Conservation (phyloP, 1,284 basidiomycete species). For the Vanrija humicola region DNA sequence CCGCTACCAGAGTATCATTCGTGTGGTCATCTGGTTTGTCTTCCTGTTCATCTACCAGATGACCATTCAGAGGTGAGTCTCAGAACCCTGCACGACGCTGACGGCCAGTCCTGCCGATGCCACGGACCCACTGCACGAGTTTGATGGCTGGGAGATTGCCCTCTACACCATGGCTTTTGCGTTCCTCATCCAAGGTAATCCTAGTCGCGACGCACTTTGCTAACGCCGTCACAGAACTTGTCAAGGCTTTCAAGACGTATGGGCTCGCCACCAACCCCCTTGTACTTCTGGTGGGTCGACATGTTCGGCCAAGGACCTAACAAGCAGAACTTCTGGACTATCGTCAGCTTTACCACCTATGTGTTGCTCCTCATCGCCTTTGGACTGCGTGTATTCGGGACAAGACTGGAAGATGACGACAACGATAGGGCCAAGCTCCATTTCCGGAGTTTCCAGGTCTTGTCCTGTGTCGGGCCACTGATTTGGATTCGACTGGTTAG, state of each 20-base stretch:
- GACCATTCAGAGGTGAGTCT: conserved; percentile 57
- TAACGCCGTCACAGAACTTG: conserved; percentile 25
- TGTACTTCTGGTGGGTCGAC: conserved; percentile 31
- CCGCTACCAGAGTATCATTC: conserved; percentile 54
- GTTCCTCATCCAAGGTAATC: conserved; percentile 69
- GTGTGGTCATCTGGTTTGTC: conserved; percentile 70
- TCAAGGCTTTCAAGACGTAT: conserved; percentile 57
- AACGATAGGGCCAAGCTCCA: conserved; percentile 50
- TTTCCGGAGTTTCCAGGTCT: conserved; percentile 74
- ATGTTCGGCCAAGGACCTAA: conserved; percentile 51
- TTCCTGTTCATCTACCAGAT: conserved; percentile 82
- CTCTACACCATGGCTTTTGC: conserved; percentile 73
- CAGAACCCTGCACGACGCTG: not conserved
- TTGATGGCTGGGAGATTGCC: conserved; percentile 72
- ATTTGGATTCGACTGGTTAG: conserved; percentile 86
- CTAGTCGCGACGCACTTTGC: not conserved
- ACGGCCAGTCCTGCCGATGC: conserved; percentile 28
- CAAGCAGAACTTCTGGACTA: conserved; percentile 63
- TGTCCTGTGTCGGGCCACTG: conserved; percentile 79
- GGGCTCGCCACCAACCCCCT: conserved; percentile 35
- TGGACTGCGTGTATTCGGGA: conserved; percentile 63
- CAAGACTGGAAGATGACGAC: conserved; percentile 52
- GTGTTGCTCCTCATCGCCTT: conserved; percentile 69
- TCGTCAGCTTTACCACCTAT: conserved; percentile 68
- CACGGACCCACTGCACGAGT: conserved; percentile 42